Percentiles rank a stretch among this genome's conserved stretches.
Conservation (phyloP, 1,139 yeast species). For the Meyerozyma sp. region DNA sequence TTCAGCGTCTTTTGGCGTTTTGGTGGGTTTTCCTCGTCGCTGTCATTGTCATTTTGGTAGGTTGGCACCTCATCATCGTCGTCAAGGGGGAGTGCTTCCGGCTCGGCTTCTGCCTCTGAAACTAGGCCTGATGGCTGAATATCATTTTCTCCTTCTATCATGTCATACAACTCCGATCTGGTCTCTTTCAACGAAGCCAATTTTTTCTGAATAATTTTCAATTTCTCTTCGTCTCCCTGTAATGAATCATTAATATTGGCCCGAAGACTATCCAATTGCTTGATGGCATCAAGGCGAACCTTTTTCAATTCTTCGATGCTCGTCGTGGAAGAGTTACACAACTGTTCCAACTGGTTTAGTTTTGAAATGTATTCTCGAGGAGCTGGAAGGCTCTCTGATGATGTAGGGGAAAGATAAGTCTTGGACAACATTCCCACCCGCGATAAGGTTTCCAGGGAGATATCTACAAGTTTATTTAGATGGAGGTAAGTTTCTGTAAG, state of each 20-base stretch:
- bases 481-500: conserved; percentile 29
- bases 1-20: conserved; percentile 1
- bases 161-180: conserved; percentile 39
- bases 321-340: conserved; percentile 31
- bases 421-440: conserved; percentile 42
- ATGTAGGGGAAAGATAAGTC: conserved; percentile 37
- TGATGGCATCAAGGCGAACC: conserved; percentile 34
- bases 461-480: conserved; percentile 24
- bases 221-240: conserved; percentile 40
- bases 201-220: conserved; percentile 37
- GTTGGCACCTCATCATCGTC: conserved; percentile 23
- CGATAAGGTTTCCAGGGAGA: conserved; percentile 32
- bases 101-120: background rate
- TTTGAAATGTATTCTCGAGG: conserved; percentile 46
- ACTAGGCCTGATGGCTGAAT: conserved; percentile 4
- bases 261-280: conserved; percentile 38
- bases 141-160: conserved; percentile 27
- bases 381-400: conserved; percentile 45
- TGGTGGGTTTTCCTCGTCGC: conserved; percentile 5
- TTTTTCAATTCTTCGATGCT: conserved; percentile 34
- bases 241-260: conserved; percentile 37
- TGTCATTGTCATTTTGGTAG: conserved; percentile 17
- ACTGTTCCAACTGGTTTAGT: conserved; percentile 38
- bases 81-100: background rate
- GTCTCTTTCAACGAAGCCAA: conserved; percentile 32